Evolutionary conservation across 2,329 filamentous ascomycete genomes (phyloP).

Genomic region (Trichophyton verrucosum): DNA sequence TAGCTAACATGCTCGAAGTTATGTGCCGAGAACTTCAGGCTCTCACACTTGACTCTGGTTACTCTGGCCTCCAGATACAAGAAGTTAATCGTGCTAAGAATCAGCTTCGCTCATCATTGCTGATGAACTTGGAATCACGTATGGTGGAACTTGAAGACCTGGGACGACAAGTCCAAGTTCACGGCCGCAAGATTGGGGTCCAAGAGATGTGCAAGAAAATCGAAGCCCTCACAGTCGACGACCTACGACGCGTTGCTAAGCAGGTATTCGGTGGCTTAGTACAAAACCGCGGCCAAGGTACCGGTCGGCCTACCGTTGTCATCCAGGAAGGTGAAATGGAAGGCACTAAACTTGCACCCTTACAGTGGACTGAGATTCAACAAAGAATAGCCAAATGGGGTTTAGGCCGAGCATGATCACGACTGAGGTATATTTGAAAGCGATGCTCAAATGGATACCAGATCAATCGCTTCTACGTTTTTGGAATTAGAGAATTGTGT

Average conservation of each 20-base stretch:
- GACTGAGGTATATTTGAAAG: background rate
- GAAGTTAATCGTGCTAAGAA: slow-evolving; percentile 95
- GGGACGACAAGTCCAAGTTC: slow-evolving; percentile 90
- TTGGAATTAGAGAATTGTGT: slow-evolving; percentile 1
- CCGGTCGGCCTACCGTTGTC: slow-evolving; percentile 84
- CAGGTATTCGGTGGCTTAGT: slow-evolving; percentile 67
- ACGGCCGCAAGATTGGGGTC: slow-evolving; percentile 82
- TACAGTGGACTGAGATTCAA: slow-evolving; percentile 84
- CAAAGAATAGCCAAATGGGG: slow-evolving; percentile 73
- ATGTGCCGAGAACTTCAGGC: slow-evolving; percentile 83
- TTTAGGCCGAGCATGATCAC: slow-evolving; percentile 51
- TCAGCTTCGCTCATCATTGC: slow-evolving; percentile 72
- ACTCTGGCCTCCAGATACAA: slow-evolving; percentile 53
- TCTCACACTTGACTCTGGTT: slow-evolving; percentile 64
- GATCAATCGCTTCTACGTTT: background rate
- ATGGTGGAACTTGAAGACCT: slow-evolving; percentile 98
- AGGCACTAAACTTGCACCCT: slow-evolving; percentile 52
- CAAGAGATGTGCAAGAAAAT: slow-evolving; percentile 87
- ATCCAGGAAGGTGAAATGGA: slow-evolving; percentile 77
- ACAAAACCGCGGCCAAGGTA: slow-evolving; percentile 61
- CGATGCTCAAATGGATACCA: background rate
- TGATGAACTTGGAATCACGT: slow-evolving; percentile 95
- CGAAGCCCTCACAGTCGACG: slow-evolving; percentile 63
- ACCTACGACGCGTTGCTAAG: slow-evolving; percentile 69
- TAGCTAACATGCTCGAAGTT: slow-evolving; percentile 77